A percentile compares a stretch with the other conserved stretches of the same genome.
Evolutionary conservation across 768 basidiomycete species (phyloP).

Genomic region (Boletus sp.): DNA sequence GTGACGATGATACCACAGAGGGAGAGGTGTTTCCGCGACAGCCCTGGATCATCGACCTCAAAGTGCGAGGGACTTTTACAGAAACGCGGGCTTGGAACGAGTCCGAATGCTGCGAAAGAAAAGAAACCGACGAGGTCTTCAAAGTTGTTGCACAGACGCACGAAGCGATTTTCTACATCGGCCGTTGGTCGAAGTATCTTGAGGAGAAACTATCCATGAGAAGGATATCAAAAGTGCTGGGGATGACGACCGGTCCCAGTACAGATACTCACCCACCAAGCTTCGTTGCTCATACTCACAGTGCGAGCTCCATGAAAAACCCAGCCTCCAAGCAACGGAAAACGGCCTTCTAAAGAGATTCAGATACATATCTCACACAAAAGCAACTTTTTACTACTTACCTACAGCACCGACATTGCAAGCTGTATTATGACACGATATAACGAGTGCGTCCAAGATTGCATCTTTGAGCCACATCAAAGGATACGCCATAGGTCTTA

Average conservation of each 20-base stretch:
- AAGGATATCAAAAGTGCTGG: neutral
- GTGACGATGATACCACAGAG: constrained; percentile 20
- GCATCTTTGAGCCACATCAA: constrained; percentile 30
- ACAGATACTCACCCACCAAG: constrained; percentile 30
- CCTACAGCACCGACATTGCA: constrained; percentile 10
- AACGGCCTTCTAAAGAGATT: constrained; percentile 9
- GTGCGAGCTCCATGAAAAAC: constrained; percentile 25
- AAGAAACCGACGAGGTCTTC: constrained; percentile 30
- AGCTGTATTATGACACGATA: constrained; percentile 5
- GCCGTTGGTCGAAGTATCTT: constrained; percentile 7
- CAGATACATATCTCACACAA: neutral
- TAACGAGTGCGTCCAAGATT: constrained; percentile 23
- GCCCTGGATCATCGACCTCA: neutral
- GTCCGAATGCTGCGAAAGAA: constrained; percentile 23
- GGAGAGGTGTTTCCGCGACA: constrained; percentile 21
- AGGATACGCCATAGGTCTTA: constrained; percentile 8
- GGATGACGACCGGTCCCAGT: neutral
- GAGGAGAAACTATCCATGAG: constrained; percentile 3
- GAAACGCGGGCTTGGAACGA: constrained; percentile 20
- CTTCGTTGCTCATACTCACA: constrained; percentile 25
- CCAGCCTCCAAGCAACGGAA: constrained; percentile 33
- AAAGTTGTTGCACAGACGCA: constrained; percentile 31
- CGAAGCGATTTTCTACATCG: constrained; percentile 30
- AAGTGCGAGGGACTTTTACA: constrained; percentile 2
- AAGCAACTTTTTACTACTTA: neutral